Evolutionary conservation across 2,329 filamentous ascomycete species (phyloP).

Genomic region (Fusarium buharicum): DNA sequence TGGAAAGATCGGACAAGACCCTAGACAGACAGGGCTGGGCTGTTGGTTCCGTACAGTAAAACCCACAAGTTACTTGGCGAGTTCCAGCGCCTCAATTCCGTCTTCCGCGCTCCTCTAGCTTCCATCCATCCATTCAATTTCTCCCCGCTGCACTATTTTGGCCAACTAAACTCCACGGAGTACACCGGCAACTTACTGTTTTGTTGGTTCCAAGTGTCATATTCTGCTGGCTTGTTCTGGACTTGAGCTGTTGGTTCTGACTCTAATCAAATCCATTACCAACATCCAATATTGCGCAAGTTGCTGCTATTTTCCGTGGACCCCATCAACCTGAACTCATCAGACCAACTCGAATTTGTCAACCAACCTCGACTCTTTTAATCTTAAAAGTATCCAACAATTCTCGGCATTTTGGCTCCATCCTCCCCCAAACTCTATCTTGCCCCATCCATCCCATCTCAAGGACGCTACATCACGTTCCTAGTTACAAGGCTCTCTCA

Average conservation of each 20-base stretch:
- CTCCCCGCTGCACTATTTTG: slow-evolving; percentile 23
- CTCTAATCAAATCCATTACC: slow-evolving; percentile 2
- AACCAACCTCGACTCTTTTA: slow-evolving; percentile 29
- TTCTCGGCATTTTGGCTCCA: slow-evolving; percentile 9
- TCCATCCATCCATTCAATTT: no score
- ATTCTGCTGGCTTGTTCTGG: not conserved
- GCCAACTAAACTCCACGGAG: slow-evolving; percentile 12
- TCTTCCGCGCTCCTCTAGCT: slow-evolving; percentile 33
- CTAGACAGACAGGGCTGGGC: slow-evolving; percentile 26
- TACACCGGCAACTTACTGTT: slow-evolving; percentile 11
- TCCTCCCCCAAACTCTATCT: slow-evolving; percentile 19
- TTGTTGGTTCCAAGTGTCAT: slow-evolving; percentile 13
- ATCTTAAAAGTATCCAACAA: slow-evolving; percentile 11
- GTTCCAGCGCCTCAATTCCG: slow-evolving; percentile 36
- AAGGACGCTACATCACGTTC: not conserved
- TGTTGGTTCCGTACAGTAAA: slow-evolving; percentile 10
- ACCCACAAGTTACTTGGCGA: slow-evolving; percentile 13
- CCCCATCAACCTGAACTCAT: slow-evolving; percentile 11
- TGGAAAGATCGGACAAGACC: slow-evolving; percentile 34
- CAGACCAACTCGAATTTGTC: slow-evolving; percentile 24
- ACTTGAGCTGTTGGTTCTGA: slow-evolving; percentile 18
- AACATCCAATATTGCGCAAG: no score
- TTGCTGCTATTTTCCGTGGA: slow-evolving; percentile 31
- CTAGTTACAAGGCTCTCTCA: not conserved
- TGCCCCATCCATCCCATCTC: not conserved